phyloP scores from a whole-genome alignment of 2,329 filamentous ascomycete species.

The Xylariaceae sp. region DNA sequence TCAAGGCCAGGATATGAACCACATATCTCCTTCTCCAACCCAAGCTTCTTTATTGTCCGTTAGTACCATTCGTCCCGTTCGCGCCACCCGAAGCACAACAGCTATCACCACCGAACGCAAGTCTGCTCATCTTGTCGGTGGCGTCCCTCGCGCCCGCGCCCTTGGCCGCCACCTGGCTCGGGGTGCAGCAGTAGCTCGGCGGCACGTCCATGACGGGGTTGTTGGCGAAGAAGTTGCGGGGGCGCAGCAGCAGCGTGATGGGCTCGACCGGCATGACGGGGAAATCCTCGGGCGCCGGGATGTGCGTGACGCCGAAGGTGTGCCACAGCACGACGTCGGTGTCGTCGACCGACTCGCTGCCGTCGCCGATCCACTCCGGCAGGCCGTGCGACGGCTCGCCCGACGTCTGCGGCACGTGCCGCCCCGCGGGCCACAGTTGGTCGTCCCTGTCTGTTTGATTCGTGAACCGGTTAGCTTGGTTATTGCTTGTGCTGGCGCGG shows the following conservation, averaged over 20 bases:
- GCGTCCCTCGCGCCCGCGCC: constrained; percentile 38
- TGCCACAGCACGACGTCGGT: constrained; percentile 91
- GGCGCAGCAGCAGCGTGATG: constrained; percentile 77
- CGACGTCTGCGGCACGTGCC: constrained; percentile 85
- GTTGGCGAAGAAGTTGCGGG: constrained; percentile 78
- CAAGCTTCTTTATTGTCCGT: constrained; percentile 1
- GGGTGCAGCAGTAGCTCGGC: constrained; percentile 72
- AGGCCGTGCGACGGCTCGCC: constrained; percentile 76
- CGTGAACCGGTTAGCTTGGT: no score
- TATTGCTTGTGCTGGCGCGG: no score
- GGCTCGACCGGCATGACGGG: constrained; percentile 89
- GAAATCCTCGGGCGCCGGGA: constrained; percentile 88
- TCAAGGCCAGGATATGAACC: no score
- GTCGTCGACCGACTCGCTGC: constrained; percentile 71
- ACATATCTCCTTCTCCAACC: no score
- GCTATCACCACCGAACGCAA: constrained; percentile 30
- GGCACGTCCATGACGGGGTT: constrained; percentile 83
- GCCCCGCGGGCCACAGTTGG: constrained; percentile 82
- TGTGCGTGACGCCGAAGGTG: constrained; percentile 88
- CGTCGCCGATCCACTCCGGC: constrained; percentile 76
- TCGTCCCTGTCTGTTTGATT: constrained; percentile 77
- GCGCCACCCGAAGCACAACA: constrained; percentile 19
- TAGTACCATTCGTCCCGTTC: constrained; percentile 25
- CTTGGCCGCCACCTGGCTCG: constrained; percentile 57
- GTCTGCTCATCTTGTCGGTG: constrained; percentile 35